phyloP scores from a whole-genome alignment of 176 grass and related monocot genomes.

The Rhipidocladum racemiflorum region DNA sequence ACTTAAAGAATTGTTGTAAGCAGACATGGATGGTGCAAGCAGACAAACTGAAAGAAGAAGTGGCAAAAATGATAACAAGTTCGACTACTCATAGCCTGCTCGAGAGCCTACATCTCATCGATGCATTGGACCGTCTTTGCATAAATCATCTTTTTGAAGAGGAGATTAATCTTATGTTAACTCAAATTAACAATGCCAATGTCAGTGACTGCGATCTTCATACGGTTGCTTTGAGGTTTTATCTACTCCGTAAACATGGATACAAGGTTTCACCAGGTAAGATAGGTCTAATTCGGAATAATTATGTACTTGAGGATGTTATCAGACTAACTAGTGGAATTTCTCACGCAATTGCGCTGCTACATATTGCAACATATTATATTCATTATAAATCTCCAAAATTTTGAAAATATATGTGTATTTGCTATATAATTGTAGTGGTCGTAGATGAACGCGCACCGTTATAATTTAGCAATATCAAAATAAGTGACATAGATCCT shows the following conservation, averaged over 20 bases:
- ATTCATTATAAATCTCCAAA: too few species aligned
- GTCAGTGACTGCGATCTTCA: neutral
- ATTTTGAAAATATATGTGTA: too few species aligned
- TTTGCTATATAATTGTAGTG: too few species aligned
- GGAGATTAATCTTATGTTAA: neutral
- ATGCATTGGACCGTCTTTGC: neutral
- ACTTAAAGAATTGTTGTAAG: neutral
- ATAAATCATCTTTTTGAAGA: neutral
- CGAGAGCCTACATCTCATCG: neutral
- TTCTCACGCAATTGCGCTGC: too few species aligned
- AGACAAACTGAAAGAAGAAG: neutral
- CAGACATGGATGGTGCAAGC: neutral
- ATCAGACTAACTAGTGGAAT: too few species aligned
- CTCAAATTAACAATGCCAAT: neutral
- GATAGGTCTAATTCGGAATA: too few species aligned
- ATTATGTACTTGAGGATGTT: too few species aligned
- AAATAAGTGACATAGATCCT: too few species aligned
- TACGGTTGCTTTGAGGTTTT: neutral
- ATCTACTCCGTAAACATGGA: conserved; percentile 13
- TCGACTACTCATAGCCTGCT: neutral
- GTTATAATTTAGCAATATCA: too few species aligned
- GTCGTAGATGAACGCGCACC: too few species aligned
- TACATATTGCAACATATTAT: too few species aligned
- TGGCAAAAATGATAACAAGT: neutral
- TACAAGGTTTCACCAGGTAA: neutral